Evolutionary conservation across 2,329 filamentous ascomycete genomes (phyloP).

Genomic region (Penicillium sumatraense): DNA sequence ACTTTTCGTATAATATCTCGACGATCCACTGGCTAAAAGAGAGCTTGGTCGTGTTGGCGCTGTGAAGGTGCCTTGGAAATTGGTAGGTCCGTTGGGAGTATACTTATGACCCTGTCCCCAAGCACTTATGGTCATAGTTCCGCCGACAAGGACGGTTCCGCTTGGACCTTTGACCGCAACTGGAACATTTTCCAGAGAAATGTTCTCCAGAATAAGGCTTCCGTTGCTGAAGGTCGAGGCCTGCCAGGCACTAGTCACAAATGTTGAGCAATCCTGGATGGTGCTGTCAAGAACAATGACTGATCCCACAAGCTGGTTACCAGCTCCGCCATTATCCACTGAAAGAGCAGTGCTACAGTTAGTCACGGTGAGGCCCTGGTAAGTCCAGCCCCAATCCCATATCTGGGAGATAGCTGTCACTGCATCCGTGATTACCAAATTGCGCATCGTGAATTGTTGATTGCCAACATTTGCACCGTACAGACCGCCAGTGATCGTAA

Average conservation of each 20-base stretch:
- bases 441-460: conserved; percentile 67
- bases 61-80: conserved; percentile 49
- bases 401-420: conserved; percentile 60
- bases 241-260: conserved; percentile 53
- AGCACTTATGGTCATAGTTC: conserved; percentile 41
- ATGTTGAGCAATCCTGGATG: conserved; percentile 56
- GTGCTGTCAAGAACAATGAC: conserved; percentile 62
- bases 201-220: conserved; percentile 61
- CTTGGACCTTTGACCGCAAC: conserved; percentile 47
- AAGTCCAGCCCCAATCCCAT: conserved; percentile 66
- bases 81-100: conserved; percentile 48
- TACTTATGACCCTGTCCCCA: conserved; percentile 53
- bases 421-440: conserved; percentile 57
- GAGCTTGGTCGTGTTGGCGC: conserved; percentile 49
- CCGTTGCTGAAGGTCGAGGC: conserved; percentile 50
- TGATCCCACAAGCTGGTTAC: conserved; percentile 56
- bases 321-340: conserved; percentile 49
- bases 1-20: conserved; percentile 50
- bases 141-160: conserved; percentile 43
- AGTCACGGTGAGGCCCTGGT: conserved; percentile 55
- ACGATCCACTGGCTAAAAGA: conserved; percentile 48
- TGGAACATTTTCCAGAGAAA: conserved; percentile 55
- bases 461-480: conserved; percentile 65
- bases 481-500: conserved; percentile 64
- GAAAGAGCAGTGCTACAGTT: conserved; percentile 60